Percentiles rank a stretch among this genome's conserved stretches.
These are phyloP conservation scores for Anthracocystis walkeri DNA, from an alignment of 1,284 basidiomycete genomes.

Conservation along the genomic window DNA sequence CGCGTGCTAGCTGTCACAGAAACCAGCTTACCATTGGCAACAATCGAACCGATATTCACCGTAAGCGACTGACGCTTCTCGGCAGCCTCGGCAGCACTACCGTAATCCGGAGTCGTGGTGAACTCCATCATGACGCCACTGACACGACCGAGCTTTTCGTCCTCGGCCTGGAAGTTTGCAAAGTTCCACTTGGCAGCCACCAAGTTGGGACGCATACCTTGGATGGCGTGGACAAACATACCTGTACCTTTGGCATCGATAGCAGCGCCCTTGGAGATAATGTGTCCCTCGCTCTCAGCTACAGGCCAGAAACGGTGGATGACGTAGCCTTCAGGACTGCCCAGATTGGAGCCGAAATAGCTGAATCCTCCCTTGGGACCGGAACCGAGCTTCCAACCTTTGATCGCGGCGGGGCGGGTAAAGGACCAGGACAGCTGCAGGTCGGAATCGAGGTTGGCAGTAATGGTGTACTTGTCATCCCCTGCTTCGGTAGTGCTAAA, in stretches of 20 bases:
- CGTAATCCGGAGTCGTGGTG: slow-evolving; percentile 75
- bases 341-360: slow-evolving; percentile 78
- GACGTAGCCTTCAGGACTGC: slow-evolving; percentile 60
- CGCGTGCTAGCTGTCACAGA: slow-evolving; percentile 74
- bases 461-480: slow-evolving; percentile 80
- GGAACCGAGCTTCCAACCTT: slow-evolving; percentile 91
- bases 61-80: slow-evolving; percentile 53
- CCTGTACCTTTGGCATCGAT: slow-evolving; percentile 80
- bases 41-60: slow-evolving; percentile 86
- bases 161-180: slow-evolving; percentile 78
- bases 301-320: slow-evolving; percentile 67
- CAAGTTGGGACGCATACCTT: slow-evolving; percentile 96
- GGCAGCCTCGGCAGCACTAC: slow-evolving; percentile 26
- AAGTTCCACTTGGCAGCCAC: slow-evolving; percentile 97
- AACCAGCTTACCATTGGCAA: slow-evolving; percentile 81
- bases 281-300: slow-evolving; percentile 76
- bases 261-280: slow-evolving; percentile 79
- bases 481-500: slow-evolving; percentile 76
- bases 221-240: slow-evolving; percentile 95
- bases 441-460: slow-evolving; percentile 82
- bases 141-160: slow-evolving; percentile 75
- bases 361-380: slow-evolving; percentile 89
- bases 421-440: slow-evolving; percentile 84
- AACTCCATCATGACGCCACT: slow-evolving; percentile 92
- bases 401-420: slow-evolving; percentile 77